A percentile compares a stretch with the other conserved stretches of the same genome.
These are phyloP conservation scores for Globisporangium megalacanthum DNA, from an alignment of 352 stramenopile genomes.

Conservation along the genomic window DNA sequence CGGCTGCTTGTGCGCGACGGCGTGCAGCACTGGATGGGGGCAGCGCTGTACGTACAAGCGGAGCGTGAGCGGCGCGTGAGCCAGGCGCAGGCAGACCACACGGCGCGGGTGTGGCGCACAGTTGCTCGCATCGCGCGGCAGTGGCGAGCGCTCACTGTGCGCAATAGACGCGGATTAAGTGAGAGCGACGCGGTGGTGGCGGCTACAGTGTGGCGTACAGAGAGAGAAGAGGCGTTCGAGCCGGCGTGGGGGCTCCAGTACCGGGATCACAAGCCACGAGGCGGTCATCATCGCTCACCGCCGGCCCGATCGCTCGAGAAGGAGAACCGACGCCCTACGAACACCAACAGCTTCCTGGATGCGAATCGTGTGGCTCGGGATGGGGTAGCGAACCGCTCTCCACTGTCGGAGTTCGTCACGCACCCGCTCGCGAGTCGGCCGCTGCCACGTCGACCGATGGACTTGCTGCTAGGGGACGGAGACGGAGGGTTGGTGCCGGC, in stretches of 20 bases:
- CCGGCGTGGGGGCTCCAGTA: neutral
- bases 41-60: conserved; percentile 11
- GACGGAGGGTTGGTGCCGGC: neutral
- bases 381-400: neutral
- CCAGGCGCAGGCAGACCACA: conserved; percentile 5
- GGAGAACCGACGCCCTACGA: conserved; percentile 2
- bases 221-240: neutral
- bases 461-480: conserved; percentile 16
- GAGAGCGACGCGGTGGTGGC: neutral
- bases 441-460: conserved; percentile 28
- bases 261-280: neutral
- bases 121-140: conserved; percentile 16
- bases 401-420: conserved; percentile 28
- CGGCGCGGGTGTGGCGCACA: conserved; percentile 12
- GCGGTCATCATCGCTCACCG: conserved; percentile 1
- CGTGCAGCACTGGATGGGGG: conserved; percentile 16
- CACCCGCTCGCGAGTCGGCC: conserved; percentile 22
- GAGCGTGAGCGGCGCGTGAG: conserved; percentile 10
- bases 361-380: neutral
- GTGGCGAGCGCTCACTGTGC: conserved; percentile 11
- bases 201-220: neutral
- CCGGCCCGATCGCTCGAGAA: neutral
- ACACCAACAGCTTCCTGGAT: too few relatives aligned
- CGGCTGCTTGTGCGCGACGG: conserved; percentile 12
- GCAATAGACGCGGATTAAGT: neutral